Base-by-base conservation (phyloP, 257 asterid genomes). In the Solanum clarkiae region DNA sequence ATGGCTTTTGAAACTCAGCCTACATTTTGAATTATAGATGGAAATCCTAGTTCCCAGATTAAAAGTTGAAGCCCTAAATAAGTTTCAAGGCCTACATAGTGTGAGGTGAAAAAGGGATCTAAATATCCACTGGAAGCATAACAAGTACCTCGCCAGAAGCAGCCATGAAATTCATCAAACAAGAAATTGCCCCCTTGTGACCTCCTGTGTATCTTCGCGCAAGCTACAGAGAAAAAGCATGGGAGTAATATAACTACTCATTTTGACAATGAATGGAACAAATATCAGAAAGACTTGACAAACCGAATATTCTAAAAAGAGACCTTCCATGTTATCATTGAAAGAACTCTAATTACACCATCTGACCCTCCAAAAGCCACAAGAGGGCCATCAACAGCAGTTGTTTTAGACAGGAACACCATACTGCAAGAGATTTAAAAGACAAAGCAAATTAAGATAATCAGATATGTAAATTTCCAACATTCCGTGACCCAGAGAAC, bases 311-410 rank as follows among this genome's bases (percentile, higher is more conserved):
- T 45, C 69, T 55, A 87, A 65, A 77, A 62, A 55, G 84, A 86
- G 82, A 96, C 98, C 99, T 96, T 96, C 99, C 99, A 96, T 44
- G 97, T 93, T 69, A 96, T 87, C 99, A 96, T 96, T 75, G 99
- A 96, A 86, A 96, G 99, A 86, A 96, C 98, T 93, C 99, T 94
- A 83, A 96, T 96, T 84, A 93, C 98, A 81, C 99, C 99, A 86
- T 96, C 98, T 51, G 99, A 95, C 55, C 97, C 95, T 90, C 99
- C 99, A 92, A 96, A 96, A 77, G 98, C 98, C 88, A 96, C 98
- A 86, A 95, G 95, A 89, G 99, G 99, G 36, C 98, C 99, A 89
- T 96, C 99, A 85, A 87, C 92, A 80, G 91, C 89, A 84, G 93
- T 49, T 49, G 98, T 89, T 90, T 89, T 92, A 87, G 94, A 94